phyloP scores from a whole-genome alignment of 495 filamentous ascomycete genomes.

The Penicillium egyptiacum region DNA sequence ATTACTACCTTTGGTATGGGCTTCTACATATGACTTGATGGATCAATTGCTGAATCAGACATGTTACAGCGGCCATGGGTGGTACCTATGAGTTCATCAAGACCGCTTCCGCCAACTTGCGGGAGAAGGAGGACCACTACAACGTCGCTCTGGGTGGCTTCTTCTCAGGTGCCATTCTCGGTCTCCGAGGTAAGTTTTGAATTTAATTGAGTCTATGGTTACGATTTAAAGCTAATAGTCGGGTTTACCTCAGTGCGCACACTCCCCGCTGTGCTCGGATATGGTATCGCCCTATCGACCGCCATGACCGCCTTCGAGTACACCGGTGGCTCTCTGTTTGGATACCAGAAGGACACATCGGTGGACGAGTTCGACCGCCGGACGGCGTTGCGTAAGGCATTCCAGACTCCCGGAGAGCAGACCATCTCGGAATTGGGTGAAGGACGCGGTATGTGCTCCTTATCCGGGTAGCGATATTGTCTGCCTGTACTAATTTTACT shows the following conservation, averaged over 20 bases:
- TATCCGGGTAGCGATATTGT: background rate
- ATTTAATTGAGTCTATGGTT: background rate
- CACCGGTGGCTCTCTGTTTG: constrained; percentile 66
- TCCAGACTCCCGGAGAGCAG: constrained; percentile 75
- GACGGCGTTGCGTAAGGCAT: constrained; percentile 69
- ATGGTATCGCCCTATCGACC: constrained; percentile 64
- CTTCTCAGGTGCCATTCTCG: constrained; percentile 66
- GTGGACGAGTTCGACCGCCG: constrained; percentile 82
- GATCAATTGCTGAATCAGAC: constrained; percentile 19
- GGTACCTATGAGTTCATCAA: constrained; percentile 76
- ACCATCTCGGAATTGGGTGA: constrained; percentile 83
- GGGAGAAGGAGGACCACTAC: constrained; percentile 69
- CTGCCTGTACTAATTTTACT: constrained; percentile 26
- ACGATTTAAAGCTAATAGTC: constrained; percentile 5
- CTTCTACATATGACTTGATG: background rate
- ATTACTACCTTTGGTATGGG: constrained; percentile 65
- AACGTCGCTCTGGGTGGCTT: constrained; percentile 75
- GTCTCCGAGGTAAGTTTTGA: constrained; percentile 56
- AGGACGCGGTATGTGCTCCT: constrained; percentile 68
- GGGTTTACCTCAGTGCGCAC: constrained; percentile 58
- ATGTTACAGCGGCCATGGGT: constrained; percentile 68
- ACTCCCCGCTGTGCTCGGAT: constrained; percentile 77
- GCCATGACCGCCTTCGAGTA: constrained; percentile 70
- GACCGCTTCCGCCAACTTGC: constrained; percentile 71
- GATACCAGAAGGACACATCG: constrained; percentile 54